These are phyloP conservation scores for Trichoderma asperelloides DNA, from an alignment of 495 filamentous ascomycete species.

Conservation along the genomic window DNA sequence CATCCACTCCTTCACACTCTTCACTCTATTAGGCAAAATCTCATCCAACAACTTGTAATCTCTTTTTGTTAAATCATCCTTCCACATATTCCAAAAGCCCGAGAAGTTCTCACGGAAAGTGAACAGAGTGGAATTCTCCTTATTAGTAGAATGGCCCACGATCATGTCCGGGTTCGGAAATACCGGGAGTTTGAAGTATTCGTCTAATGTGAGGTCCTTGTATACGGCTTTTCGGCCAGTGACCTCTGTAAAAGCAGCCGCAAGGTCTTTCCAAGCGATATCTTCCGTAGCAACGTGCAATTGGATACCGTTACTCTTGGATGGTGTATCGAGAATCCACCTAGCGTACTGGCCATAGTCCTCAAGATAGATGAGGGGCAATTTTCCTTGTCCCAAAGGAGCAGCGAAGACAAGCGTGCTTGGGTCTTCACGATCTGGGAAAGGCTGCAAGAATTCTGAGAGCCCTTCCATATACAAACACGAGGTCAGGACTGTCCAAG, in stretches of 20 bases:
- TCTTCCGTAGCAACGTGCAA: neutral
- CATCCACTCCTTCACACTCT: neutral
- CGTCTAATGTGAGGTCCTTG: neutral
- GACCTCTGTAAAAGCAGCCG: neutral
- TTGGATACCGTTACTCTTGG: neutral
- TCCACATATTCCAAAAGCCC: neutral
- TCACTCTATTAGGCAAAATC: neutral
- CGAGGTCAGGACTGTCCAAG: neutral
- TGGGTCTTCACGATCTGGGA: neutral
- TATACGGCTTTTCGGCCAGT: neutral
- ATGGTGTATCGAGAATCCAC: neutral
- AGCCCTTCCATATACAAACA: neutral
- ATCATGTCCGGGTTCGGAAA: neutral
- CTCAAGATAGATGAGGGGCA: neutral
- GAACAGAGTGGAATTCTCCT: neutral
- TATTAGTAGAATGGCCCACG: neutral
- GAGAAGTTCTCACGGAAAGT: neutral
- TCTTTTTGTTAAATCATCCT: neutral
- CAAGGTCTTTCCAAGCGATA: neutral
- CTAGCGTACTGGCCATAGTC: neutral
- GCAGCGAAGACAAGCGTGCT: neutral
- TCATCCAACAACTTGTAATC: neutral
- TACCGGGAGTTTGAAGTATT: neutral
- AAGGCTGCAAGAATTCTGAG: neutral
- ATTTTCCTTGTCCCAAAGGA: neutral